Conservation (phyloP, 495 filamentous ascomycete species). For the Talaromyces wortmannii region DNA sequence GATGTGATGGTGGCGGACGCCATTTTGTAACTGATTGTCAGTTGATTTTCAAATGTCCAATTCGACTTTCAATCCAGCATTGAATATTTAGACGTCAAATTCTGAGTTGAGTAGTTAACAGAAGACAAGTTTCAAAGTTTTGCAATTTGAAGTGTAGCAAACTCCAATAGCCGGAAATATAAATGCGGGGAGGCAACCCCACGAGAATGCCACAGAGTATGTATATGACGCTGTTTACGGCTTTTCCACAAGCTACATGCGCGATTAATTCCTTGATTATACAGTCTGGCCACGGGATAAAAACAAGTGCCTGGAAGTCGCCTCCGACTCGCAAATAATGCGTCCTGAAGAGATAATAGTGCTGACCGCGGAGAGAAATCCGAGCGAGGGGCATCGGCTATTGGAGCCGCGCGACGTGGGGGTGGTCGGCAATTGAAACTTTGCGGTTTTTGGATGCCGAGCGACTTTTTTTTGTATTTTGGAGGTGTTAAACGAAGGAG, state of each 20-base stretch:
- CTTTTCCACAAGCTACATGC: too few relatives aligned
- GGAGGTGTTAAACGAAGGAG: too few relatives aligned
- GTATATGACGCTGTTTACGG: background rate
- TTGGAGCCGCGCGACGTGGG: background rate
- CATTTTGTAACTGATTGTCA: background rate
- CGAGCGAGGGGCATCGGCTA: conserved; percentile 4
- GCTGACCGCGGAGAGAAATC: conserved; percentile 7
- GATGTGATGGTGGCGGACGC: conserved; percentile 17
- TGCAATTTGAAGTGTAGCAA: conserved; percentile 6
- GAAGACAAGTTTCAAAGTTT: too few relatives aligned
- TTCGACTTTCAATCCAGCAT: too few relatives aligned
- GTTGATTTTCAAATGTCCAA: too few relatives aligned
- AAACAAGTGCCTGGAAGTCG: too few relatives aligned
- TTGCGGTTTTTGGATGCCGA: background rate
- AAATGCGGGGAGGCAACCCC: background rate
- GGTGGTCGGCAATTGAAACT: conserved; percentile 1
- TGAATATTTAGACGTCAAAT: too few relatives aligned
- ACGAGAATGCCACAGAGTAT: background rate
- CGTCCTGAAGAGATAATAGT: too few relatives aligned
- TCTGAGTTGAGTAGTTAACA: too few relatives aligned
- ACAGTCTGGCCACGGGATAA: too few relatives aligned
- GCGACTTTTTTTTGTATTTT: background rate
- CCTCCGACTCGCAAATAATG: background rate
- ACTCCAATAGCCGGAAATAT: background rate
- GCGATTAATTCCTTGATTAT: too few relatives aligned